phyloP scores from a whole-genome alignment of 768 basidiomycete genomes.

The Nidula microcarpa region DNA sequence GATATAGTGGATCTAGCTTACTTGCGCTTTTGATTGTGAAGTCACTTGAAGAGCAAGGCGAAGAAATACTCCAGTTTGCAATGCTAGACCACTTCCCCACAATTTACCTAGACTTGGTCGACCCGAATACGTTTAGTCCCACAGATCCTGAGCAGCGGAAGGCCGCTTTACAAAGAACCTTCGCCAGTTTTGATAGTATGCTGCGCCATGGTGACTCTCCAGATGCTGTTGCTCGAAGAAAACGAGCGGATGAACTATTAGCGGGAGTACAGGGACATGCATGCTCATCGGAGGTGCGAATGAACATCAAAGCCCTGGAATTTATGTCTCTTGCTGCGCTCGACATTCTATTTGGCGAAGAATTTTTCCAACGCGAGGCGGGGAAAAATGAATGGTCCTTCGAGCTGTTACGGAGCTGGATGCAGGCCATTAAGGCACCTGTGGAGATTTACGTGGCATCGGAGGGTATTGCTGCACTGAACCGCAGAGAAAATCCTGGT shows the following conservation, averaged over 20 bases:
- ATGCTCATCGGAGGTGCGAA: background rate
- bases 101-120: background rate
- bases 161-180: background rate
- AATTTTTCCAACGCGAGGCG: background rate
- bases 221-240: background rate
- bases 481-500: background rate
- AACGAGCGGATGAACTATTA: background rate
- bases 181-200: background rate
- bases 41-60: slow-evolving; percentile 7
- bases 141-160: background rate
- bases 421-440: background rate
- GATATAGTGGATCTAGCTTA: slow-evolving; percentile 5
- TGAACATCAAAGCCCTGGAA: background rate
- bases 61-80: slow-evolving; percentile 8
- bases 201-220: background rate
- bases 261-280: background rate
- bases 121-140: background rate
- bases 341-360: background rate
- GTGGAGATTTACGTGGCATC: background rate
- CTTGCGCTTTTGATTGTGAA: slow-evolving; percentile 4
- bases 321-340: background rate
- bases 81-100: slow-evolving; percentile 10
- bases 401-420: background rate
- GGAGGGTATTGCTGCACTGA: background rate
- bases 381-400: background rate